Conservation (phyloP, 2,329 filamentous ascomycete species). For the Escovopsis sp. region DNA sequence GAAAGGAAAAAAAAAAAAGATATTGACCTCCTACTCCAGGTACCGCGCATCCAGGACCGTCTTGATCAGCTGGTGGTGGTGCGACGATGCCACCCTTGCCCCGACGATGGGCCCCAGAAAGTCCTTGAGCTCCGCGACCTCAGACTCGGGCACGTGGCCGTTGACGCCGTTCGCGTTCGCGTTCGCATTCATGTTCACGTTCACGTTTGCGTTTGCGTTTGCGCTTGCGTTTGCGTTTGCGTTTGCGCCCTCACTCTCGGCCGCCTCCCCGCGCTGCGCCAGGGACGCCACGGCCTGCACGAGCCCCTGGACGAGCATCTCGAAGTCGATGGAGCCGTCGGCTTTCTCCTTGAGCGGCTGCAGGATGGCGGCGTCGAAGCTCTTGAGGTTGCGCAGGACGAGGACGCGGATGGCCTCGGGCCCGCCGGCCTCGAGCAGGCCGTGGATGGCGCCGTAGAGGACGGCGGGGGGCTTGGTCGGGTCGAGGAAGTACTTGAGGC, state of each 20-base stretch:
- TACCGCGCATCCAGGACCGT: conserved; percentile 40
- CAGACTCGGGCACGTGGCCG: conserved; percentile 20
- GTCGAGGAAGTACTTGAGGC: conserved; percentile 82
- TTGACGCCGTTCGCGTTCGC: conserved; percentile 23
- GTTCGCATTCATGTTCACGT: too few species aligned
- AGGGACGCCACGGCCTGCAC: conserved; percentile 37
- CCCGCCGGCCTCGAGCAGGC: conserved; percentile 63
- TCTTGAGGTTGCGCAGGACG: conserved; percentile 40
- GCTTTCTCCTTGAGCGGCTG: conserved; percentile 37
- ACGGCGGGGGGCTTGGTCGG: conserved; percentile 68
- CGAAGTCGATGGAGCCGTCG: conserved; percentile 34
- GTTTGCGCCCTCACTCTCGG: not conserved
- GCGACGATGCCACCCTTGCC: conserved; percentile 29
- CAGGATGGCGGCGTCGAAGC: conserved; percentile 38
- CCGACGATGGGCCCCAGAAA: conserved; percentile 42
- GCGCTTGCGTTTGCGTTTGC: too few species aligned
- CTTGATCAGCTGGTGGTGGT: conserved; percentile 32
- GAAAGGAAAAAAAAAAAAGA: too few species aligned
- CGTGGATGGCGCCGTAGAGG: conserved; percentile 78
- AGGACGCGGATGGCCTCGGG: conserved; percentile 42
- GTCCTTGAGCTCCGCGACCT: conserved; percentile 33
- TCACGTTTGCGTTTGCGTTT: too few species aligned
- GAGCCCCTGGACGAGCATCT: conserved; percentile 41
- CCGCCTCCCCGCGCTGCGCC: conserved; percentile 16
- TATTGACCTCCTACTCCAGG: conserved; percentile 24